Base-by-base conservation (phyloP, 345 rosid genomes). In the Populus euphratica region DNA sequence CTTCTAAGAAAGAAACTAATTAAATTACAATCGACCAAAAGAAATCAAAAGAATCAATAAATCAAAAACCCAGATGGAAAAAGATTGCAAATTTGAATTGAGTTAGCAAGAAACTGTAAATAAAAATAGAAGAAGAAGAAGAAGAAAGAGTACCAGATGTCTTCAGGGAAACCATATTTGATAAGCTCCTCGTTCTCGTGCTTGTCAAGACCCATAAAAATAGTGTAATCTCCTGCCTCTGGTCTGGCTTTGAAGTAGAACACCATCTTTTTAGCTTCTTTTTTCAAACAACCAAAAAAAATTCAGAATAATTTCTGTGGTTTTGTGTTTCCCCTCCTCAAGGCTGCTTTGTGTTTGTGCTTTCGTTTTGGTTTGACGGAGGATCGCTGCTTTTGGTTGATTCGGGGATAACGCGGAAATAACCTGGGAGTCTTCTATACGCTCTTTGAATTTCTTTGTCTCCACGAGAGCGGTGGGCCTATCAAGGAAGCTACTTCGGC, bases 181-280 rank as follows among this genome's bases (percentile, higher is more conserved):
- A 96, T 96, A 73, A 96, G 99, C 80, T 96, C 99, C 81, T 96
- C 99, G 90, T 96, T 96, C 92, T 96, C 99, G 89, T 86, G 80
- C 94, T 96, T 96, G 86, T 96, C 99, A 77, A 96, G 89, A 38
- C 99, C 98, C 99, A 96, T 96, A 89, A 96, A 94, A 76, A 96
- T 91, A 77, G 98, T 92, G 94, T 91, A 94, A 82, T 94, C 99
- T 41, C 99, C 99, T 31, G 84, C 95, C 80, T 96, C 99, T 54
- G 98, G 92, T 68, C 99, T 89, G 73, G 90, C 96, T 79, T 93
- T 92, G 92, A 96, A 96, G 96, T 92, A 93, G 80, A 96, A 90
- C 73, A 49, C 54, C 54, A 49, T 49, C 54, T 49, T 49, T 17
- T 16, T 5, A 4, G 20, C 54, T 49, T 49, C 6, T 49, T 49